phyloP scores from a whole-genome alignment of 768 basidiomycete genomes.

The Macrolepiota albuminosa region DNA sequence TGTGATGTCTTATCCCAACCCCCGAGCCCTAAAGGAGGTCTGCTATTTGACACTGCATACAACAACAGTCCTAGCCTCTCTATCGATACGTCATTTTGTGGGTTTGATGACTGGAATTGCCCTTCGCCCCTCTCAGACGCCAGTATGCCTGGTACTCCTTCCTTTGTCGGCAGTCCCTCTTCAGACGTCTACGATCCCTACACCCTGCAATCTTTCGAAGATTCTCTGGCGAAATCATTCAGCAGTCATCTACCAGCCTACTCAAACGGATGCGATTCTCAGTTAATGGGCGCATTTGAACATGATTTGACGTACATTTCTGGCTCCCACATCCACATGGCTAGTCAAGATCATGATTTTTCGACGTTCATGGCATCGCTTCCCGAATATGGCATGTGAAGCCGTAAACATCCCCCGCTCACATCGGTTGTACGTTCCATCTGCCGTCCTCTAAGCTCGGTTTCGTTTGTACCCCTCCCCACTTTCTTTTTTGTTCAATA shows the following conservation, averaged over 20 bases:
- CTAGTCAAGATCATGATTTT: slow-evolving; percentile 25
- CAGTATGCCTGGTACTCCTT: slow-evolving; percentile 39
- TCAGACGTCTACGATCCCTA: slow-evolving; percentile 25
- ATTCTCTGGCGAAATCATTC: slow-evolving; percentile 25
- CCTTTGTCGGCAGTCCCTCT: slow-evolving; percentile 25
- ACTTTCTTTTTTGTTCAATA: slow-evolving; percentile 7
- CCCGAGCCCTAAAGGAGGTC: slow-evolving; percentile 13
- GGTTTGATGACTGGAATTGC: slow-evolving; percentile 37
- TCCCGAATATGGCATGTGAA: slow-evolving; percentile 26
- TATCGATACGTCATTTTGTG: slow-evolving; percentile 34
- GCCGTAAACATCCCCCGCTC: slow-evolving; percentile 6
- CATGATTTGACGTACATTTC: slow-evolving; percentile 16
- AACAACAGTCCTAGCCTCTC: slow-evolving; percentile 25
- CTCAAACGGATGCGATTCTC: slow-evolving; percentile 14
- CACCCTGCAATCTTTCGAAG: slow-evolving; percentile 26
- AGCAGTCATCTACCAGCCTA: slow-evolving; percentile 19
- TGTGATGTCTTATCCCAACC: slow-evolving; percentile 23
- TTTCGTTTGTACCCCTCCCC: background rate
- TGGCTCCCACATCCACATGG: slow-evolving; percentile 20
- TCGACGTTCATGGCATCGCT: slow-evolving; percentile 33
- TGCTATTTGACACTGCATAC: slow-evolving; percentile 8
- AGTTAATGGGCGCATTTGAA: slow-evolving; percentile 13
- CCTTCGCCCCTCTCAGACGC: slow-evolving; percentile 33
- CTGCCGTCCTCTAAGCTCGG: background rate
- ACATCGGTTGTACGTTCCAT: background rate